Conservation (phyloP, 768 basidiomycete genomes). For the Porphyrellus cyaneotinctus region DNA sequence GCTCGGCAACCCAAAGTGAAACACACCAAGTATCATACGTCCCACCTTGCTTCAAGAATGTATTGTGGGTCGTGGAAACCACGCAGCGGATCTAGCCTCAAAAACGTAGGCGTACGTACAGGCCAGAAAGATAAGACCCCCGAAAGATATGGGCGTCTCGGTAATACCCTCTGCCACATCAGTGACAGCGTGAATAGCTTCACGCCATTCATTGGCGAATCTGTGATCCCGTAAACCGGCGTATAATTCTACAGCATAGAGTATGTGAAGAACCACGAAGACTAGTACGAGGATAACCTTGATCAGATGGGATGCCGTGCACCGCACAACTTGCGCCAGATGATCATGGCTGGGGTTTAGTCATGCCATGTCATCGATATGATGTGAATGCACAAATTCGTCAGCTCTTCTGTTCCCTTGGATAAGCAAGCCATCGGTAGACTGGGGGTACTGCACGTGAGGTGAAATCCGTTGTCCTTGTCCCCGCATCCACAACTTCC, state of each 20-base stretch:
- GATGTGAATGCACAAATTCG: neutral
- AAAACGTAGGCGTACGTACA: slow-evolving; percentile 22
- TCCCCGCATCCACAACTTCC: neutral
- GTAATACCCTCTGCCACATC: slow-evolving; percentile 16
- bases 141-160: slow-evolving; percentile 7
- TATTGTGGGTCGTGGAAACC: neutral
- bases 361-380: neutral
- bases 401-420: neutral
- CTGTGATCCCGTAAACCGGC: neutral
- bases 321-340: neutral
- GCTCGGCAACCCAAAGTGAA: no score
- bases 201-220: neutral
- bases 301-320: neutral
- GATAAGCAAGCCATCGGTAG: neutral
- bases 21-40: no score
- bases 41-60: neutral
- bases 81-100: slow-evolving; percentile 4
- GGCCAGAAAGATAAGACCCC: slow-evolving; percentile 18
- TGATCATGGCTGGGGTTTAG: neutral
- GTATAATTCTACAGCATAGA: slow-evolving; percentile 4
- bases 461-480: no score
- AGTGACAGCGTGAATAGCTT: neutral
- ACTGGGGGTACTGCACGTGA: no score
- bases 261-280: neutral
- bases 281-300: neutral